These are phyloP conservation scores for Debaryomyces subglobosus DNA, from an alignment of 1,139 yeast genomes.

Conservation along the genomic window DNA sequence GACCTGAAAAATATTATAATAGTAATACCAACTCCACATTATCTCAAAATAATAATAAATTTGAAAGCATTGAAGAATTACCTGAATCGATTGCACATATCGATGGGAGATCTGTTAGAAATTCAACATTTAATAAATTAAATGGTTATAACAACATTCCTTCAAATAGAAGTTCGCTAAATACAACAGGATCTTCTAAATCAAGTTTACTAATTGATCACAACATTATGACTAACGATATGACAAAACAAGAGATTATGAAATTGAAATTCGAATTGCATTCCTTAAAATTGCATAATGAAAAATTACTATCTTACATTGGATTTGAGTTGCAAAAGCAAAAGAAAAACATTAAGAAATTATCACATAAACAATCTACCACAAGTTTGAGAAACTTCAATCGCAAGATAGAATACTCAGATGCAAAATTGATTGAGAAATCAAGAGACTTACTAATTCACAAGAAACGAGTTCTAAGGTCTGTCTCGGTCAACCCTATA, in stretches of 20 bases:
- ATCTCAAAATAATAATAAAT: slow-evolving; percentile 6
- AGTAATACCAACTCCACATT: slow-evolving; percentile 1
- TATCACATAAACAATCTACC: slow-evolving; percentile 41
- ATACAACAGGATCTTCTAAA: slow-evolving; percentile 28
- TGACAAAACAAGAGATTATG: slow-evolving; percentile 53
- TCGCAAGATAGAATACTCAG: slow-evolving; percentile 49
- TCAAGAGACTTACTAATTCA: slow-evolving; percentile 46
- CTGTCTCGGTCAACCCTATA: slow-evolving; percentile 48
- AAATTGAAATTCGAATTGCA: slow-evolving; percentile 57
- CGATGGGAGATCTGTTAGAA: slow-evolving; percentile 20
- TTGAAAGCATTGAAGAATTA: slow-evolving; percentile 17
- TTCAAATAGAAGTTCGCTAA: slow-evolving; percentile 27
- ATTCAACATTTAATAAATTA: slow-evolving; percentile 29
- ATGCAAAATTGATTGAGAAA: slow-evolving; percentile 53
- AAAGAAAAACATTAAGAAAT: slow-evolving; percentile 44
- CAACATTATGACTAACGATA: slow-evolving; percentile 33
- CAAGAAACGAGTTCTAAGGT: slow-evolving; percentile 47
- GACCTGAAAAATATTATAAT: slow-evolving; percentile 26
- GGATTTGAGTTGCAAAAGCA: slow-evolving; percentile 59
- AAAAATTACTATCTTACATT: slow-evolving; percentile 57
- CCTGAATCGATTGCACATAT: slow-evolving; percentile 2
- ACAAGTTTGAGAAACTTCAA: slow-evolving; percentile 19
- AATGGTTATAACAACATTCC: slow-evolving; percentile 22
- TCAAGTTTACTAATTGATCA: slow-evolving; percentile 42
- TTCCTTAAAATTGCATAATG: slow-evolving; percentile 57